Evolutionary conservation across 805 yeast species (phyloP).

Genomic region (Candida anglica): DNA sequence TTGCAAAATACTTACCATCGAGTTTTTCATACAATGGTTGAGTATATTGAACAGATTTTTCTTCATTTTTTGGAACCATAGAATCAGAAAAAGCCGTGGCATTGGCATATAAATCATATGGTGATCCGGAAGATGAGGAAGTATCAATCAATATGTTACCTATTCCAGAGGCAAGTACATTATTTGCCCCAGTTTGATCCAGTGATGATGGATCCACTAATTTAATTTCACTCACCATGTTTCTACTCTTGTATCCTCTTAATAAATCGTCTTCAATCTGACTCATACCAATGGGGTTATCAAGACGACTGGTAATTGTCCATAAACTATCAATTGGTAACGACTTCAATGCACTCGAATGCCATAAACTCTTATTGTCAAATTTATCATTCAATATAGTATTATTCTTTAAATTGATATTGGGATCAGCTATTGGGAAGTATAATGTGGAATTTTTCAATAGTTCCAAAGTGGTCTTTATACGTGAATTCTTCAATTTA

Average conservation of each 20-base stretch:
- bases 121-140: too few species aligned
- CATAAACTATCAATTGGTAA: constrained; percentile 27
- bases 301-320: constrained; percentile 35
- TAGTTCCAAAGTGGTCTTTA: constrained; percentile 42
- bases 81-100: too few species aligned
- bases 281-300: constrained; percentile 33
- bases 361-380: constrained; percentile 15
- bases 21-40: too few species aligned
- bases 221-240: constrained; percentile 40
- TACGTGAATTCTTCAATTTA: constrained; percentile 33
- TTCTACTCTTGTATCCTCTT: constrained; percentile 39
- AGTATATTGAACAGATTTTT: too few species aligned
- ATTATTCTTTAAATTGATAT: neutral
- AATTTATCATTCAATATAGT: constrained; percentile 7
- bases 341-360: constrained; percentile 14
- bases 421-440: constrained; percentile 43
- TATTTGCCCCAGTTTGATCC: neutral
- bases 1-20: constrained; percentile 8
- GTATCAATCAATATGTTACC: too few species aligned
- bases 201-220: too few species aligned
- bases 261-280: constrained; percentile 41
- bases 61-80: too few species aligned
- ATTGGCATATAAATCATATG: too few species aligned
- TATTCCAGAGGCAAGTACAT: neutral
- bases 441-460: constrained; percentile 48